Percentiles rank a stretch among this genome's conserved stretches.
These are phyloP conservation scores for Eucalyptus microcorys DNA, from an alignment of 345 rosid genomes.

Conservation along the genomic window DNA sequence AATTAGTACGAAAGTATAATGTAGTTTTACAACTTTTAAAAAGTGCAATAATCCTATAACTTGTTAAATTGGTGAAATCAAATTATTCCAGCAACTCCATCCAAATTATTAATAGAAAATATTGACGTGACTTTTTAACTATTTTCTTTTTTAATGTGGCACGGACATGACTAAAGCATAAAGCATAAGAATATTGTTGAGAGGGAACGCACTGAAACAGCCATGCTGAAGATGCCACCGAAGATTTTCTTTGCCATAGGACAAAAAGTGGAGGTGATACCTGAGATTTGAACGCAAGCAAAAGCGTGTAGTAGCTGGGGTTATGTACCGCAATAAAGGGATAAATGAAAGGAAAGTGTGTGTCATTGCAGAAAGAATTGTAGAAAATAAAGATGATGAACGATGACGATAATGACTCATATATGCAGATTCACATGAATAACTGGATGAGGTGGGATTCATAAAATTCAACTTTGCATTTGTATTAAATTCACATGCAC, in stretches of 20 bases:
- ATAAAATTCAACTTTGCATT: background rate
- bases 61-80: fast-evolving
- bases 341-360: no score
- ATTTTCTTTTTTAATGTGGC: background rate
- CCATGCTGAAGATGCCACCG: no score
- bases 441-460: background rate
- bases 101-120: background rate
- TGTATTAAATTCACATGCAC: background rate
- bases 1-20: background rate
- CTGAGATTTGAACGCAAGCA: no score
- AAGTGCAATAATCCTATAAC: background rate
- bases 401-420: background rate
- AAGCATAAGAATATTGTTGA: background rate
- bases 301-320: no score
- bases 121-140: background rate
- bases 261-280: no score
- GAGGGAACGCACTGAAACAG: no score
- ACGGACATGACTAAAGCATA: background rate
- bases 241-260: no score
- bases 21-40: background rate
- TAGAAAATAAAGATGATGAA: background rate
- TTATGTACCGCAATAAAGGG: no score
- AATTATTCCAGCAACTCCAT: background rate
- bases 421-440: background rate
- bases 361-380: no score